Percentiles rank a stretch among this genome's conserved stretches.
These are phyloP conservation scores for Lagenidium sp. DNA, from an alignment of 352 stramenopile genomes.

Conservation along the genomic window DNA sequence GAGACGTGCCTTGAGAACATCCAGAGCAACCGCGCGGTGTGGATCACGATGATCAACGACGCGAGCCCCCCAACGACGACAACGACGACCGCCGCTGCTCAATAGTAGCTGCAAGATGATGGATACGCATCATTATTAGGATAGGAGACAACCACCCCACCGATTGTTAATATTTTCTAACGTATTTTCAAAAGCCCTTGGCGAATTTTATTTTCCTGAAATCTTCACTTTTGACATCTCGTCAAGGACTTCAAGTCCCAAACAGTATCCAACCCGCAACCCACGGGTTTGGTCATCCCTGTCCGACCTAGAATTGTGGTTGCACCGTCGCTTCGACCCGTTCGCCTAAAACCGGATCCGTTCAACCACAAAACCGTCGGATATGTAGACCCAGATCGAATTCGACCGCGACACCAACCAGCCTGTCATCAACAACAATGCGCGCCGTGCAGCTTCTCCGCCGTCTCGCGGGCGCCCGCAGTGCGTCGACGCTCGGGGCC, in stretches of 20 bases:
- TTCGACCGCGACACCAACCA: neutral
- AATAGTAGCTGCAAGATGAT: constrained; percentile 3
- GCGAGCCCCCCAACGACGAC: constrained; percentile 7
- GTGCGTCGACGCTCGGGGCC: neutral
- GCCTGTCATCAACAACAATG: constrained; percentile 12
- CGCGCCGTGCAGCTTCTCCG: constrained; percentile 8
- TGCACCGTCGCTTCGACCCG: neutral
- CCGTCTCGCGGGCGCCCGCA: constrained; percentile 3
- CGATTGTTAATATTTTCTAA: too few relatives aligned
- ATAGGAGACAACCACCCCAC: too few relatives aligned
- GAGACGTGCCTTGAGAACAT: constrained; percentile 53
- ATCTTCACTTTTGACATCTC: too few relatives aligned
- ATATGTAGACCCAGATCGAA: too few relatives aligned
- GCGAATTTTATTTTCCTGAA: too few relatives aligned
- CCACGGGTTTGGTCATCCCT: too few relatives aligned
- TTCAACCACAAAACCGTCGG: neutral
- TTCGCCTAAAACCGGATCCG: constrained; percentile 1
- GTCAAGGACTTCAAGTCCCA: too few relatives aligned
- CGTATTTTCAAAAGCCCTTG: too few relatives aligned
- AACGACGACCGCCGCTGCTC: neutral
- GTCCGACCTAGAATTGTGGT: too few relatives aligned
- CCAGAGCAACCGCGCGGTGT: constrained; percentile 59
- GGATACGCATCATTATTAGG: constrained; percentile 5
- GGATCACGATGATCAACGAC: constrained; percentile 26
- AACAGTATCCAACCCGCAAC: too few relatives aligned